These are phyloP conservation scores for Arthrobotrys sinensis DNA, from an alignment of 2,329 filamentous ascomycete species.

Conservation along the genomic window DNA sequence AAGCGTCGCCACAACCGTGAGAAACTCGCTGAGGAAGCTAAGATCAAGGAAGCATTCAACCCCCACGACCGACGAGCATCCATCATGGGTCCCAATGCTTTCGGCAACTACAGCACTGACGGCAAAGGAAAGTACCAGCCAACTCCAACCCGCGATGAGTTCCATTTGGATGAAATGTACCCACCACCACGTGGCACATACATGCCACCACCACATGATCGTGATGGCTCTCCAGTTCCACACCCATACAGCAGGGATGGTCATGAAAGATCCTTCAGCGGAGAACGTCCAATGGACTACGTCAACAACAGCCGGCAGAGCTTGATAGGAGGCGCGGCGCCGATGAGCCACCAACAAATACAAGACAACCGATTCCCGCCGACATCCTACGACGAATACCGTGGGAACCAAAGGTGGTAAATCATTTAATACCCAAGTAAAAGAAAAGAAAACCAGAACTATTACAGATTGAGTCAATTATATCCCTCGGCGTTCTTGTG, in stretches of 20 bases:
- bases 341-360: conserved; percentile 19
- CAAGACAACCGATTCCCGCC: conserved; percentile 52
- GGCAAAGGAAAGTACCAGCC: conserved; percentile 64
- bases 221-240: conserved; percentile 52
- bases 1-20: conserved; percentile 90
- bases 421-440: background rate
- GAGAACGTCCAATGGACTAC: conserved; percentile 44
- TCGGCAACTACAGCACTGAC: conserved; percentile 62
- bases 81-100: conserved; percentile 76
- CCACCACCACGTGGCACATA: conserved; percentile 46
- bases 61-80: conserved; percentile 89
- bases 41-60: conserved; percentile 78
- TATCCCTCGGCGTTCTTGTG: conserved; percentile 40
- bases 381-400: conserved; percentile 56
- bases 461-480: conserved; percentile 31
- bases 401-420: conserved; percentile 45
- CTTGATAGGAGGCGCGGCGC: conserved; percentile 50
- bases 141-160: conserved; percentile 63
- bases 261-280: conserved; percentile 50
- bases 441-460: conserved; percentile 18
- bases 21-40: conserved; percentile 71
- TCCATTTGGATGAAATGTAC: conserved; percentile 60
- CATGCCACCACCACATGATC: conserved; percentile 57
- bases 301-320: conserved; percentile 53
- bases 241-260: conserved; percentile 26